Evolutionary conservation across 441 rosid genomes (phyloP), one percentile per base, ranked within the genome.

Genomic region (Aquilaria agallochum): DNA sequence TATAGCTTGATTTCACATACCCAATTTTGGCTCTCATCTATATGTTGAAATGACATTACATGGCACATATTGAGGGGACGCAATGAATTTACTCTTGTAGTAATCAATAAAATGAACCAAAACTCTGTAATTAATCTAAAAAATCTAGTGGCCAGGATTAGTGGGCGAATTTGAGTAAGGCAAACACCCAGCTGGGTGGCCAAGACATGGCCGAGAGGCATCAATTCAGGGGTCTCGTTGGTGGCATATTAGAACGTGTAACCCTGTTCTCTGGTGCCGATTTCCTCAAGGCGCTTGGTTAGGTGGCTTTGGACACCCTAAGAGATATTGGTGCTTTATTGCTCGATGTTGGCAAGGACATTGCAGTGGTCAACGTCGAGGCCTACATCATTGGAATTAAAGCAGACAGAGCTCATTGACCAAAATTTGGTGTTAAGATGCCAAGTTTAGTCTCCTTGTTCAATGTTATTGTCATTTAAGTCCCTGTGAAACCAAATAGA

Each of bases 161-260:
- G 27, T 20, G 27, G 27, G 58, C 88, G 83, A 63, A 80, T 85
- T 36, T 84, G 83, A 44, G 90, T 78, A 50, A 84, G 90, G 34
- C 68, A 77, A 49, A 86, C 82, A 42, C 86, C 90, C 7, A 87
- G 86, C 80, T 84, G 82, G 53, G 90, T 87, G 2, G 90, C 88
- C 7, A 87, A 82, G 11, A 84, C 88, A 55, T 82, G 93, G 65
- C 76, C 84, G 44, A 84, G 70, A 0, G 90, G 93, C 90, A 86
- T 86, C 31, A 81, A 62, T 79, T 86, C 89, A 36, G 87, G 80
- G 0, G 92, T 86, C 75, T 86, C 92, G 51, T 86, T 87, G 0
- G 92, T 86, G 14, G 90, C 90, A 59, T 85, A 85, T 2, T 87
- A 87, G 30, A 82, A 84, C 89, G 81, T 84, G 72, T 81, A 85